phyloP scores from a whole-genome alignment of 1,284 basidiomycete genomes.

The Coriolopsis trogii region DNA sequence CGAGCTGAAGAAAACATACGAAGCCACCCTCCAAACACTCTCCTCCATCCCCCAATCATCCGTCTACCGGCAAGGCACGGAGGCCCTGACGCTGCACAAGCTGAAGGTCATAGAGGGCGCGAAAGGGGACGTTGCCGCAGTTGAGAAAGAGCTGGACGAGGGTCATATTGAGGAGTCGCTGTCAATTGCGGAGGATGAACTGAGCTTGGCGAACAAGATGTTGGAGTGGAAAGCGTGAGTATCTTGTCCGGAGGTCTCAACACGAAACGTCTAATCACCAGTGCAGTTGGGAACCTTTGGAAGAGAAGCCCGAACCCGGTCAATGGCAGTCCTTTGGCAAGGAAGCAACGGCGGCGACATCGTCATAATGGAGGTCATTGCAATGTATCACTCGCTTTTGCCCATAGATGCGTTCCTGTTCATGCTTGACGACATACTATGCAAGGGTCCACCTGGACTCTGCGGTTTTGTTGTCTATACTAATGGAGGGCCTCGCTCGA shows the following conservation, averaged over 20 bases:
- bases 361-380: constrained; percentile 17
- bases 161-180: constrained; percentile 87
- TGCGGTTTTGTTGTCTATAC: not conserved
- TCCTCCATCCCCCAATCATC: constrained; percentile 75
- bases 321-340: constrained; percentile 88
- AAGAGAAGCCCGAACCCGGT: constrained; percentile 77
- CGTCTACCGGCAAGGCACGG: constrained; percentile 90
- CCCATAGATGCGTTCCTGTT: not conserved
- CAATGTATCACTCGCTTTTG: constrained; percentile 1
- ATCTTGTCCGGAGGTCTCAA: not conserved
- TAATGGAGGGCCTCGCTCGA: too few relatives aligned
- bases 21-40: constrained; percentile 77
- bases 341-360: constrained; percentile 44
- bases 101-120: constrained; percentile 74
- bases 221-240: constrained; percentile 96
- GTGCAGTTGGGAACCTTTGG: constrained; percentile 84
- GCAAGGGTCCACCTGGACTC: too few relatives aligned
- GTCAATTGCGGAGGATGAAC: constrained; percentile 84
- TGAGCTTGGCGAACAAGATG: constrained; percentile 82
- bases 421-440: not conserved
- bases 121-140: constrained; percentile 64
- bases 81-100: constrained; percentile 86
- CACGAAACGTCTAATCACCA: not conserved
- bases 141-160: constrained; percentile 75
- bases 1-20: constrained; percentile 76